Evolutionary conservation across 108 stramenopile species (phyloP).

Genomic region (Bacterosira constricta): DNA sequence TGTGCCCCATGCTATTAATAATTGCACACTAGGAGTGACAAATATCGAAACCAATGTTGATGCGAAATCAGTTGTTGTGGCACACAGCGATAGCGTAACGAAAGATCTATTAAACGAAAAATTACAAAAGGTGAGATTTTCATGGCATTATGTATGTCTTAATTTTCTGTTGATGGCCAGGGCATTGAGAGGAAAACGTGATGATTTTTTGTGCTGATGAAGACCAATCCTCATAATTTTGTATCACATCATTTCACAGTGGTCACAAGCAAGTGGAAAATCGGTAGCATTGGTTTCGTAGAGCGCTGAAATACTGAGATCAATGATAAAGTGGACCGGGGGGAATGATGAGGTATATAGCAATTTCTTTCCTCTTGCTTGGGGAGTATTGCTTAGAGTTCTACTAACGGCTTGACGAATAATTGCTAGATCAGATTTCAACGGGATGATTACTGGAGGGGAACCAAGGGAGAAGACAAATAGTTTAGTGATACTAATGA

Average conservation of each 20-base stretch:
- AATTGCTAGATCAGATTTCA: too few relatives aligned
- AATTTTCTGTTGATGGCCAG: not conserved
- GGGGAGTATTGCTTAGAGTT: too few relatives aligned
- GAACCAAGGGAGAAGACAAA: not conserved
- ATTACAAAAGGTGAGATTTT: constrained; percentile 67
- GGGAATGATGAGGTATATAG: too few relatives aligned
- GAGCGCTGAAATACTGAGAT: not conserved
- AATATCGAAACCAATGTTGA: constrained; percentile 73
- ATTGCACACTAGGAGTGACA: constrained; percentile 77
- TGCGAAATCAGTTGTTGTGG: constrained; percentile 71
- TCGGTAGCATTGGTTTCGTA: constrained; percentile 52
- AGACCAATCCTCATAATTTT: not conserved
- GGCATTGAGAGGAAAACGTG: too few relatives aligned
- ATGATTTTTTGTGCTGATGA: not conserved
- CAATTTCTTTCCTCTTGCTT: too few relatives aligned
- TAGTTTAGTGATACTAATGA: not conserved
- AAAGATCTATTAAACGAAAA: constrained; percentile 70
- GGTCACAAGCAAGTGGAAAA: constrained; percentile 62
- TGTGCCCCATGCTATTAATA: too few relatives aligned
- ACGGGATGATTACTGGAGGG: not conserved
- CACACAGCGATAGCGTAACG: constrained; percentile 58
- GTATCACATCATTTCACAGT: constrained; percentile 21
- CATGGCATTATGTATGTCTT: too few relatives aligned
- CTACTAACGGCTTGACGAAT: too few relatives aligned
- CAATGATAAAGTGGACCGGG: too few relatives aligned